Conservation (phyloP, 306 rosid genomes). For the Mimosa pudica region DNA sequence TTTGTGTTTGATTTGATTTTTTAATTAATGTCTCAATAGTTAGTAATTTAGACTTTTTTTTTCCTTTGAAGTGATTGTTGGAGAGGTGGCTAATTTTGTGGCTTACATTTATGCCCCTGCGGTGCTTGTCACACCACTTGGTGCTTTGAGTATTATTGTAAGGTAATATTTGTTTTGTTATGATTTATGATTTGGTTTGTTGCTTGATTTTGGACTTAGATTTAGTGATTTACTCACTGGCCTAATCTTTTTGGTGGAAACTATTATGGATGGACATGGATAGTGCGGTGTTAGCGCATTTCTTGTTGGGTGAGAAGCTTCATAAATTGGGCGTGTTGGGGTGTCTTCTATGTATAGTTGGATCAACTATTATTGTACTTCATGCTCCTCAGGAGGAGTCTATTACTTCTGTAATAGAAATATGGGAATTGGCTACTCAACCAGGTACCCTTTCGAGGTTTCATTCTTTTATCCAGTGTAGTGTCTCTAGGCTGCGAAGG, state of each 20-base stretch:
- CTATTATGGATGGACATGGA: slow-evolving; percentile 37
- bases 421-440: slow-evolving; percentile 84
- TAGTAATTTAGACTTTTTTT: neutral
- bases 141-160: slow-evolving; percentile 91
- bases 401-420: slow-evolving; percentile 64
- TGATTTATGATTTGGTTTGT: slow-evolving; percentile 1
- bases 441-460: slow-evolving; percentile 55
- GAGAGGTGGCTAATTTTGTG: slow-evolving; percentile 84
- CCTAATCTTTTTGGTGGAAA: slow-evolving; percentile 11
- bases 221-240: neutral
- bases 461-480: slow-evolving; percentile 1
- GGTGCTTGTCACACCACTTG: slow-evolving; percentile 86
- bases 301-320: slow-evolving; percentile 76
- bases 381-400: slow-evolving; percentile 72
- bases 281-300: slow-evolving; percentile 89
- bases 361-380: slow-evolving; percentile 74
- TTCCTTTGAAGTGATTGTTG: slow-evolving; percentile 67
- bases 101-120: slow-evolving; percentile 89
- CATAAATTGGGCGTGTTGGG: slow-evolving; percentile 88
- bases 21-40: neutral
- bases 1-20: neutral
- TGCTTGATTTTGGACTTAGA: neutral
- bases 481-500: neutral
- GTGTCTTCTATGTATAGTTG: slow-evolving; percentile 81
- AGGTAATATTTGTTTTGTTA: slow-evolving; percentile 48